Conservation (phyloP, 1,284 basidiomycete species). For the Cryptococcus depauperatus region DNA sequence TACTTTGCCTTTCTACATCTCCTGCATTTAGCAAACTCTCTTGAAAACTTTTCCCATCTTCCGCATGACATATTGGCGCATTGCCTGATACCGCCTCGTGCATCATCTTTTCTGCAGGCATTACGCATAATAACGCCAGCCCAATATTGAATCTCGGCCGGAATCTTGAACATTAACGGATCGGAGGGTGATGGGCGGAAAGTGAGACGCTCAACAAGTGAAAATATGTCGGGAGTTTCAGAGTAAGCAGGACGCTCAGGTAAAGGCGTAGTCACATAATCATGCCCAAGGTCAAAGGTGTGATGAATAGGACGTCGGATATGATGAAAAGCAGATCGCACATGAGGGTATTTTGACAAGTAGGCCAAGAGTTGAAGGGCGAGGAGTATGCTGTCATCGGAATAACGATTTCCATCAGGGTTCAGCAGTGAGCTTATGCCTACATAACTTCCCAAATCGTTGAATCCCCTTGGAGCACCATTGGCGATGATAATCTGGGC, state of each 20-base stretch:
- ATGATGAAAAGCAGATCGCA: conserved; percentile 92
- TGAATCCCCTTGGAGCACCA: conserved; percentile 43
- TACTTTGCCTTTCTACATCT: conserved; percentile 97
- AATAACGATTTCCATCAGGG: conserved; percentile 54
- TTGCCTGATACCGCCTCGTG: conserved; percentile 83
- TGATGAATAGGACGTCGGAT: conserved; percentile 51
- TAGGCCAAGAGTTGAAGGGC: conserved; percentile 90
- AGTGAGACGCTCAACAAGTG: conserved; percentile 91
- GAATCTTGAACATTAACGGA: conserved; percentile 63
- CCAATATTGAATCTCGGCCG: conserved; percentile 95
- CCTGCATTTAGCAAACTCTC: conserved; percentile 95
- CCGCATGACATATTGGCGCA: conserved; percentile 98
- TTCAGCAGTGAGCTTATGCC: conserved; percentile 34
- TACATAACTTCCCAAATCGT: conserved; percentile 41
- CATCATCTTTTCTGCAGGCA: conserved; percentile 94
- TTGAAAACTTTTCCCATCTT: conserved; percentile 83
- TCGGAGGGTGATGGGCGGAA: conserved; percentile 80
- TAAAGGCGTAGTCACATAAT: conserved; percentile 24
- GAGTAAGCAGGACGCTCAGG: conserved; percentile 40
- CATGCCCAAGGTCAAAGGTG: conserved; percentile 37
- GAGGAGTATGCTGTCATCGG: conserved; percentile 90
- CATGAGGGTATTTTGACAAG: conserved; percentile 95
- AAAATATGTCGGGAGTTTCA: conserved; percentile 74
- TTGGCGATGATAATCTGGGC: conserved; percentile 45
- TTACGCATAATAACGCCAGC: conserved; percentile 99